Base-by-base conservation (phyloP, 1,284 basidiomycete genomes). In the Irpex sp. region DNA sequence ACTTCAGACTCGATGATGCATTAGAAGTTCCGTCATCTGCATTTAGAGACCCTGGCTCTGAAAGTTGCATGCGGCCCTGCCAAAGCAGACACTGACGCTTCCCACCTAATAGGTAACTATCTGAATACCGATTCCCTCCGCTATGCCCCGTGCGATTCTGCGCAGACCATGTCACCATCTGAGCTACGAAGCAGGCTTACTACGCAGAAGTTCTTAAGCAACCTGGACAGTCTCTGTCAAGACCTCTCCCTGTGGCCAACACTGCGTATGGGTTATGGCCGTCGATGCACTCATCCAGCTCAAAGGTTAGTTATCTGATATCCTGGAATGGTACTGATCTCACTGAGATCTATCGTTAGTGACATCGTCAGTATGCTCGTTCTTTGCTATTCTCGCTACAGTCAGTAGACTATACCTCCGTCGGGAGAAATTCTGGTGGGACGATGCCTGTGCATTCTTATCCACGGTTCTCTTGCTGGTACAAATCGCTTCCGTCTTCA, bases 301-400 rank as follows among this genome's bases (percentile, higher is more conserved):
- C 40, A 75, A 75, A 62, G 69, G 70, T 70, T 58, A 54, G 48
- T 13, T 17, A 34, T 40, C 34, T 49, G 5, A 5, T 36, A 36
- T 57, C 38, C 37, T 54, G 36, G 40, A 57, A 47, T 31, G 60
- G 37, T 54, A 57, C 44, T 52, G 19, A 51, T 21, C 36, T 52
- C 9, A 51, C 57, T 17, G 44, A 19, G n/a, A 21, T 4, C n/a
- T 36, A 6, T 47, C 37, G 8, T 21, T 37, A 78, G 77, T 78
- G 58, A 76, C 77, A 0, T 68, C 71, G 51, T 67, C 69, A 19
- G 71, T 73, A 54, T 76, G 75, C 62, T 71, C 71, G 26, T 70
- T 72, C 58, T 67, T 76, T 13, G 78, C 78, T 19, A 74, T 77
- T 54, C 69, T 68, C 47, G 74, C 73, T 60, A 81, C 79, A n/a